Evolutionary conservation across 2,329 filamentous ascomycete species (phyloP), one percentile per base, ranked within the genome.

Genomic region (Trichoderma sp.): DNA sequence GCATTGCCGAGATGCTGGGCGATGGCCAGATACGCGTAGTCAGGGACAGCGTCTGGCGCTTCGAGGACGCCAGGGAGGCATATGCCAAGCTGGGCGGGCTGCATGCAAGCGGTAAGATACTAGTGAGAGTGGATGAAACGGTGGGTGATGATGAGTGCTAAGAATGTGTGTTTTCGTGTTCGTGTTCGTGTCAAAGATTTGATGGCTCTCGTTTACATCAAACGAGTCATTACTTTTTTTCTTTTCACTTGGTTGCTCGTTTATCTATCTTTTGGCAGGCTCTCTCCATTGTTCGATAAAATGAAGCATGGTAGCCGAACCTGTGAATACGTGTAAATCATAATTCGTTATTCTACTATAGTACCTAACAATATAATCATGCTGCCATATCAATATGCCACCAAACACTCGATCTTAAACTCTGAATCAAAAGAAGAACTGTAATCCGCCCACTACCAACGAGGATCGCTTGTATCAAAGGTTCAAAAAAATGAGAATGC

Each of bases 41-140:
- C 19, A 73, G 81, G 24, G 82, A 82, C 67, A 79, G 77, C 47
- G 73, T 78, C 43, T 80, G 79, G 74, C 64, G 71, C 2, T 80
- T 83, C 70, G 78, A 80, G 13, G 72, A 82, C 57, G 76, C 72
- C 6, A 72, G 76, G 61, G 76, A 79, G 71, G 81, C 79, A 6
- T 83, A 80, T 70, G 76, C 74, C 14, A 74, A 75, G 61, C 55
- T 82, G 1, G 74, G 73, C 11, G 78, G 75, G 19, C 67, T 79
- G 35, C 77, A 79, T 69, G 77, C 80, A 0, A 75, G 75, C 14
- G 81, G 81, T 0, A 83, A 83, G 73, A 74, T 83, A 2, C 70
- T 83, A 49, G 76, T 81, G 35, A 76, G 76, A 71, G 76, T 80
- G 16, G 73, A 76, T 69, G 64, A 70, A 1, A 35, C 70, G 5